Evolutionary conservation across 768 basidiomycete species (phyloP).

Genomic region (Boletus subcaerulescens): DNA sequence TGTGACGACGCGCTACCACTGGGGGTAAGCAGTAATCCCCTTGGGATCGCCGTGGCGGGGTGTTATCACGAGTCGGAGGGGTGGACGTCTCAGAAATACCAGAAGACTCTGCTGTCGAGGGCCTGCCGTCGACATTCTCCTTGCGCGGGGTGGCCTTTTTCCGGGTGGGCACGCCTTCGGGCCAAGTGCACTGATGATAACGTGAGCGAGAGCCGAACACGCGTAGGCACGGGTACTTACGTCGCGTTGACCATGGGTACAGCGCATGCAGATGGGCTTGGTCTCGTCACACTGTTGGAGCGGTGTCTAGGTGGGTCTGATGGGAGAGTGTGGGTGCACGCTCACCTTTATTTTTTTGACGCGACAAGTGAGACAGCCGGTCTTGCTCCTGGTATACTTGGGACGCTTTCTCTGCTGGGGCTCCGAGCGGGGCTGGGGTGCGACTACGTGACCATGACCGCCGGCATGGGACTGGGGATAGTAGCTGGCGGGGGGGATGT

Average conservation of each 20-base stretch:
- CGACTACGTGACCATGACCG: conserved; percentile 46
- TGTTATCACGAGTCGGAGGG: conserved; percentile 64
- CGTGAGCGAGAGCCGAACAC: conserved; percentile 12
- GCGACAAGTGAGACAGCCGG: conserved; percentile 91
- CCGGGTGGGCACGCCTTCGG: conserved; percentile 69
- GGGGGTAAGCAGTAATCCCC: conserved; percentile 38
- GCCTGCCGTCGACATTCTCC: conserved; percentile 58
- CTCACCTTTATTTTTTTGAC: conserved; percentile 91
- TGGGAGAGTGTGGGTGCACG: conserved; percentile 1
- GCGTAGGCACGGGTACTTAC: conserved; percentile 38
- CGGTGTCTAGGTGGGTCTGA: neutral
- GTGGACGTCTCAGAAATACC: conserved; percentile 70
- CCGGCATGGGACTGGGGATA: conserved; percentile 31
- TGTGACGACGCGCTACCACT: conserved; percentile 40
- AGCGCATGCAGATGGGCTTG: conserved; percentile 84
- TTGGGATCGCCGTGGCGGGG: conserved; percentile 55
- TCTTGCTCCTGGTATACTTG: conserved; percentile 93
- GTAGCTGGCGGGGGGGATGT: conserved; percentile 42
- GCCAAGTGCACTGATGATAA: conserved; percentile 70
- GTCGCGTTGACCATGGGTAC: conserved; percentile 81
- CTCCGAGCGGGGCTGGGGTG: conserved; percentile 48
- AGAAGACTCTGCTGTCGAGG: conserved; percentile 75
- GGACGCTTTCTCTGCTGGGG: conserved; percentile 72
- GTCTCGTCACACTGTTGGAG: conserved; percentile 78
- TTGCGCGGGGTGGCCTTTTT: conserved; percentile 61